phyloP scores from a whole-genome alignment of 164 flowering plant species.

The Chloranthus sessilifolius region DNA sequence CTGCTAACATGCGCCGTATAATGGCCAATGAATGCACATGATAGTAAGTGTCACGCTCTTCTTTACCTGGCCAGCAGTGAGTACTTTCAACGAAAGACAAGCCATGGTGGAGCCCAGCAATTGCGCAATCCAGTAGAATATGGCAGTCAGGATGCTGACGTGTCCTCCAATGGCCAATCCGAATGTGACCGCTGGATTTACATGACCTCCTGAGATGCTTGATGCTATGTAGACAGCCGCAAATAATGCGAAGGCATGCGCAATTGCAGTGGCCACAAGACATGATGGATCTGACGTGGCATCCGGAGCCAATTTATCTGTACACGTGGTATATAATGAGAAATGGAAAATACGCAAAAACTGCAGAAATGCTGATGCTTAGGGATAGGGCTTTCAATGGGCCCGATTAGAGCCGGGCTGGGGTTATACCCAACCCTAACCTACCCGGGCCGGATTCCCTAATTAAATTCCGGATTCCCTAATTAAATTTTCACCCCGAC shows the following conservation, averaged over 20 bases:
- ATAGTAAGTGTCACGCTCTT: too few species aligned
- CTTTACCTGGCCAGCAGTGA: conserved; percentile 48
- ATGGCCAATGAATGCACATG: too few species aligned
- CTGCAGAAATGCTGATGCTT: too few species aligned
- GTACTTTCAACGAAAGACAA: conserved; percentile 46
- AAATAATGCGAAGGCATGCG: conserved; percentile 55
- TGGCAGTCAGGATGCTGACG: conserved; percentile 49
- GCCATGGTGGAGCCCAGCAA: conserved; percentile 64
- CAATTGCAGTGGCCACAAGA: conserved; percentile 50
- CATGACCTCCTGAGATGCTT: conserved; percentile 69
- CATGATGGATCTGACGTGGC: conserved; percentile 33
- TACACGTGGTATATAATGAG: not conserved
- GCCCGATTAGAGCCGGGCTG: too few species aligned
- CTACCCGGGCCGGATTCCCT: too few species aligned
- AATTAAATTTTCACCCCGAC: too few species aligned
- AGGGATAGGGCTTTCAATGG: too few species aligned
- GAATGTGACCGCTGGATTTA: conserved; percentile 87
- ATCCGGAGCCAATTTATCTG: not conserved
- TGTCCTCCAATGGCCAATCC: conserved; percentile 74
- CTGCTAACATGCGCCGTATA: too few species aligned
- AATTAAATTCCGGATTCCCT: too few species aligned
- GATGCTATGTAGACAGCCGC: conserved; percentile 50
- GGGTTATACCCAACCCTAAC: too few species aligned
- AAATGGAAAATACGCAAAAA: not conserved
- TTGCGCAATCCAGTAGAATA: conserved; percentile 73